These are phyloP conservation scores for Lathyrus oleraceus DNA, from an alignment of 306 rosid species.

Conservation along the genomic window DNA sequence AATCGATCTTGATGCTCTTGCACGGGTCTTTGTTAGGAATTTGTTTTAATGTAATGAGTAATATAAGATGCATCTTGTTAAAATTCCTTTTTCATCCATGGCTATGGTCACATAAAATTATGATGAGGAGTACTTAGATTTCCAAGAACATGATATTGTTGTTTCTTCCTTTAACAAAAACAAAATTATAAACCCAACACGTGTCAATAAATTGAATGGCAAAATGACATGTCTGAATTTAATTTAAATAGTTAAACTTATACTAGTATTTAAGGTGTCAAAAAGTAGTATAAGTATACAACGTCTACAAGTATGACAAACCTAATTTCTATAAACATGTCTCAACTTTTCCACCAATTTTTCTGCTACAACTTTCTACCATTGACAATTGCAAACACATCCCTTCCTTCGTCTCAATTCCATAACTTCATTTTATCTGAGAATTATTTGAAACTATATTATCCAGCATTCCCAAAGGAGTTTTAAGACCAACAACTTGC, in stretches of 20 bases:
- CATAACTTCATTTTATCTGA: slow-evolving; percentile 18
- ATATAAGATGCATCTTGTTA: neutral
- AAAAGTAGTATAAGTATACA: neutral
- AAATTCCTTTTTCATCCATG: neutral
- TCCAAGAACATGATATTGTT: neutral
- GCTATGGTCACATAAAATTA: neutral
- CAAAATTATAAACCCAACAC: no score
- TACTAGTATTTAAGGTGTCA: neutral
- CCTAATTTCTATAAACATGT: neutral
- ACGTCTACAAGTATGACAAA: no score
- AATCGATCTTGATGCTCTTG: no score
- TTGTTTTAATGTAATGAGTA: neutral
- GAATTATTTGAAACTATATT: slow-evolving; percentile 6
- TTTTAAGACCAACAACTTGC: slow-evolving; percentile 71
- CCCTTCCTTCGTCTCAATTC: neutral
- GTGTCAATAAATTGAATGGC: no score
- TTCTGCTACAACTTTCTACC: neutral
- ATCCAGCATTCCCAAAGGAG: slow-evolving; percentile 57
- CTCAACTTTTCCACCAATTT: neutral
- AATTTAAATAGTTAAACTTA: neutral
- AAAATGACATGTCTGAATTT: no score
- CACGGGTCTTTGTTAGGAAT: no score
- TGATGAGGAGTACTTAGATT: slow-evolving; percentile 5
- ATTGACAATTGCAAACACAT: neutral
- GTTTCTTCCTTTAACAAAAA: neutral